Conservation (phyloP, 1,284 basidiomycete genomes). For the Heterobasidion irregulare region DNA sequence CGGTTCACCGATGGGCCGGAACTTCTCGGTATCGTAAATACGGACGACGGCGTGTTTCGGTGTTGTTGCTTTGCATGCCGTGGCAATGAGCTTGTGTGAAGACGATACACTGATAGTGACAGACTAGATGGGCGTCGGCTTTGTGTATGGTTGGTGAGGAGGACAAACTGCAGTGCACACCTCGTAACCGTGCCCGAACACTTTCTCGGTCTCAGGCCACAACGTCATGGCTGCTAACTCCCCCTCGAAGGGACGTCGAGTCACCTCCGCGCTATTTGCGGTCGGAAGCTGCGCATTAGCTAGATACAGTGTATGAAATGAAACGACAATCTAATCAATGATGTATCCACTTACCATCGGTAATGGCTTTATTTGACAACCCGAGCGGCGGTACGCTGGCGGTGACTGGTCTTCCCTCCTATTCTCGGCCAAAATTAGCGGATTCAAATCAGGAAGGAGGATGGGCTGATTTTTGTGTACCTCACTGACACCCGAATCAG, state of each 20-base stretch:
- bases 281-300: slow-evolving; percentile 4
- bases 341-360: slow-evolving; percentile 34
- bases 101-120: slow-evolving; percentile 72
- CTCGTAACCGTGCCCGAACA: slow-evolving; percentile 98
- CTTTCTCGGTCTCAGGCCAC: slow-evolving; percentile 96
- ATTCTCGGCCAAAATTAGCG: not conserved
- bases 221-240: slow-evolving; percentile 81
- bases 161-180: slow-evolving; percentile 28
- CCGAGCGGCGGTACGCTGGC: slow-evolving; percentile 75
- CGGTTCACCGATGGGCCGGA: slow-evolving; percentile 62
- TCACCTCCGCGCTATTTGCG: slow-evolving; percentile 10
- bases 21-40: slow-evolving; percentile 68
- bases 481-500: slow-evolving; percentile 36
- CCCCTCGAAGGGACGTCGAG: slow-evolving; percentile 69
- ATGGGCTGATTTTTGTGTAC: slow-evolving; percentile 21
- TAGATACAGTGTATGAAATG: not conserved
- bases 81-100: slow-evolving; percentile 71
- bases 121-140: slow-evolving; percentile 35
- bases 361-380: slow-evolving; percentile 61
- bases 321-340: not conserved
- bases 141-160: not conserved
- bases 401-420: slow-evolving; percentile 40
- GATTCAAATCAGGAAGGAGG: not conserved
- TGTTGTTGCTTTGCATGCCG: slow-evolving; percentile 84
- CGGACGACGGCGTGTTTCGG: slow-evolving; percentile 87